A percentile compares a stretch with the other conserved stretches of the same genome.
phyloP scores from a whole-genome alignment of 345 rosid species.

The Rhodomyrtus tomentosa region DNA sequence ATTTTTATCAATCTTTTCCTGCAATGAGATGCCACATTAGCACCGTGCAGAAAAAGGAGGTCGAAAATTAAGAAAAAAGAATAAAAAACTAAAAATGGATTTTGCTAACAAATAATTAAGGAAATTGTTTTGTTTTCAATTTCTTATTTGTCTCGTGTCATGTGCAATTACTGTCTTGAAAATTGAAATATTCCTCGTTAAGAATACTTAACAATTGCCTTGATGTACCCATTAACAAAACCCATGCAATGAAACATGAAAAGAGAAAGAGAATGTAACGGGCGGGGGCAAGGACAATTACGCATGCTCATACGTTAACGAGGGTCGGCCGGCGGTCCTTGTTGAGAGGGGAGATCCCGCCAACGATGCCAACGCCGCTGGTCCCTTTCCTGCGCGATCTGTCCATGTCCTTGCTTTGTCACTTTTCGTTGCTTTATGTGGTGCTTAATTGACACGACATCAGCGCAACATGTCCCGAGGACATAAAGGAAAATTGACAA shows the following conservation, averaged over 20 bases:
- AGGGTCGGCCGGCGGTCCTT: too few relatives aligned
- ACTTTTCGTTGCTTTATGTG: not conserved
- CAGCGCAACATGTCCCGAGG: not conserved
- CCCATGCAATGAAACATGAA: too few relatives aligned
- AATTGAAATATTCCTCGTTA: not conserved
- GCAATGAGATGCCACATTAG: not conserved
- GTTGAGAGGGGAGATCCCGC: too few relatives aligned
- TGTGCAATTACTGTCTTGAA: not conserved
- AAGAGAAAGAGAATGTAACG: too few relatives aligned
- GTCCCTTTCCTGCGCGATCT: not conserved
- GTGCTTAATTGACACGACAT: not conserved
- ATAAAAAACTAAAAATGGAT: not conserved
- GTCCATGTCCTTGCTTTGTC: not conserved
- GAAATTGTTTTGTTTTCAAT: not conserved
- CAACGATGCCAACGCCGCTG: fast-evolving
- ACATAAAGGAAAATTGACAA: not conserved
- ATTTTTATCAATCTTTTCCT: not conserved
- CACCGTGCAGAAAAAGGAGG: not conserved
- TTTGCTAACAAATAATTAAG: not conserved
- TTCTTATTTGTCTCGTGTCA: too few relatives aligned
- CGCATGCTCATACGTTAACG: too few relatives aligned
- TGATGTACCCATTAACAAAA: not conserved
- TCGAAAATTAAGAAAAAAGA: not conserved
- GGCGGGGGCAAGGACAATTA: too few relatives aligned
- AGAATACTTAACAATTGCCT: not conserved